Percentiles rank a stretch among this genome's conserved stretches.
Evolutionary conservation across 495 filamentous ascomycete species (phyloP).

Genomic region (Copromyces sp.): DNA sequence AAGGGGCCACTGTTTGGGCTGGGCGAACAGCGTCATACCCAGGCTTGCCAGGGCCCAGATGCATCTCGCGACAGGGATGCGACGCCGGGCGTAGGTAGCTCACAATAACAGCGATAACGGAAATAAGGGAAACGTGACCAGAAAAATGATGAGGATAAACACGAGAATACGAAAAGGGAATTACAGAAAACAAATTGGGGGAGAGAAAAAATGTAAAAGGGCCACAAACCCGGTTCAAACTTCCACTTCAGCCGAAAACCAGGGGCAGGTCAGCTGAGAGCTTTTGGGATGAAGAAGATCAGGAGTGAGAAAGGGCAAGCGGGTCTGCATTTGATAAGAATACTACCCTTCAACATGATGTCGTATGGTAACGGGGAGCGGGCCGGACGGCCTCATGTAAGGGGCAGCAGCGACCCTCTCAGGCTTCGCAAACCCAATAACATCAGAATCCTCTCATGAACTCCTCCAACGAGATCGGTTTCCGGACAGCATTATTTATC

Average conservation of each 20-base stretch:
- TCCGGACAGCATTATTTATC: constrained; percentile 91
- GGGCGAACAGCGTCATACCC: not conserved
- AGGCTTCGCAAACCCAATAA: not conserved
- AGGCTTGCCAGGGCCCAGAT: not conserved
- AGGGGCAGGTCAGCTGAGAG: not conserved
- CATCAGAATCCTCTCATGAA: constrained; percentile 56
- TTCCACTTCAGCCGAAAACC: not conserved
- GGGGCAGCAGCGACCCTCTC: not conserved
- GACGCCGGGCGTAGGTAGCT: not conserved
- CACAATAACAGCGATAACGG: not conserved
- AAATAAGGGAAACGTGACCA: not conserved
- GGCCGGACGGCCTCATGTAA: not conserved
- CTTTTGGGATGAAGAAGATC: not conserved
- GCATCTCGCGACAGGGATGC: not conserved
- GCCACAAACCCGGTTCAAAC: not conserved
- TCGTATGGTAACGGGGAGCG: not conserved
- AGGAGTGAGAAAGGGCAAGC: not conserved
- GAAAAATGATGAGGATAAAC: not conserved
- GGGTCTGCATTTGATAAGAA: not conserved
- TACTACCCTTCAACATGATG: not conserved
- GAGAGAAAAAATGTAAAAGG: not conserved
- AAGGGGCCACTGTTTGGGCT: not conserved
- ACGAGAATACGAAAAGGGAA: not conserved
- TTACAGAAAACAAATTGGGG: not conserved
- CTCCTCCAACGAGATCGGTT: constrained; percentile 79